Evolutionary conservation across 208 protist species (phyloP).

Genomic region (Wallacemonas sp.): DNA sequence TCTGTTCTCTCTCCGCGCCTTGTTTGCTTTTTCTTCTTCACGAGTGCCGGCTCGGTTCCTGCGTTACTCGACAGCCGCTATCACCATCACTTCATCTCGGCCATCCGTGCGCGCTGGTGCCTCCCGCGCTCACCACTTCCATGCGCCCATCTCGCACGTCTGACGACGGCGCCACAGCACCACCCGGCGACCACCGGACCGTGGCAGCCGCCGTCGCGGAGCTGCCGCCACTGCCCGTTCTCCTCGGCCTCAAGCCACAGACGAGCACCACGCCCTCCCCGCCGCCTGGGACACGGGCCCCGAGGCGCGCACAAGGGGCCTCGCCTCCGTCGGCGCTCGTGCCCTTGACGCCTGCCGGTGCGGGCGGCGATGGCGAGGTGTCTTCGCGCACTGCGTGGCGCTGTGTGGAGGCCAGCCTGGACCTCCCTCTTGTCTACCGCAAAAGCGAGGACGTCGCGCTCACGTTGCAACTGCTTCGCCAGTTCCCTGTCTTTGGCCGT

Average conservation of each 20-base stretch:
- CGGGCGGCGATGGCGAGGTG: neutral
- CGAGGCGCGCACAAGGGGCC: no score
- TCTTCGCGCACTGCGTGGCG: constrained; percentile 32
- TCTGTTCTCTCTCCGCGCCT: no score
- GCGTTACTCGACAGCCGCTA: no score
- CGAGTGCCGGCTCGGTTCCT: no score
- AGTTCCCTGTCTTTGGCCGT: constrained; percentile 39
- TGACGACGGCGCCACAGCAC: neutral
- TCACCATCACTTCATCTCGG: neutral
- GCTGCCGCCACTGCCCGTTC: constrained; percentile 14
- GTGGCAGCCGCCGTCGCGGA: constrained; percentile 6
- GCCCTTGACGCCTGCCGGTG: neutral
- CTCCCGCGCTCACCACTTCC: no score
- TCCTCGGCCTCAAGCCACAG: constrained; percentile 8
- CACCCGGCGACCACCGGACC: neutral
- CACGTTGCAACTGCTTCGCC: constrained; percentile 45
- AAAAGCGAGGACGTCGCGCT: constrained; percentile 42
- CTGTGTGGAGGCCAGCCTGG: constrained; percentile 48
- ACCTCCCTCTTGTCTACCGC: constrained; percentile 64
- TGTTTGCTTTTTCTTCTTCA: no score
- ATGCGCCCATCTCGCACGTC: neutral
- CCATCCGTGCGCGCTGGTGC: neutral
- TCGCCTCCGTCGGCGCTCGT: neutral
- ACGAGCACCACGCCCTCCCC: neutral
- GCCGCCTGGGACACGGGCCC: no score